Evolutionary conservation across 169 alveolate species (phyloP).

Genomic region (Eimeria maxima): DNA sequence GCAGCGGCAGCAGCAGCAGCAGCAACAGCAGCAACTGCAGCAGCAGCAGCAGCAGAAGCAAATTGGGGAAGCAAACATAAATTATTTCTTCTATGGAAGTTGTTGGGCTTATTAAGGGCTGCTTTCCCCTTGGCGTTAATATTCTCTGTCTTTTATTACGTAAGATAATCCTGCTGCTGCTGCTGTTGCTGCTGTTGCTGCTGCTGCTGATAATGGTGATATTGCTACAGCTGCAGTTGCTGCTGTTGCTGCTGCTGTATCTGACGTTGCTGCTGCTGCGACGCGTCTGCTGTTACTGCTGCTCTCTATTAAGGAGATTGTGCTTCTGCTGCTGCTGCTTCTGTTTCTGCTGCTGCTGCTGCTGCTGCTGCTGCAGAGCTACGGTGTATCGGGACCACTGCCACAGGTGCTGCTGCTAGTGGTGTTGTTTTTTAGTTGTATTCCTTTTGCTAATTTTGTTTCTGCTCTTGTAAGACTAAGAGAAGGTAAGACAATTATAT

Average conservation of each 20-base stretch:
- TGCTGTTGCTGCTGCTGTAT: background rate
- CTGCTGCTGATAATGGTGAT: background rate
- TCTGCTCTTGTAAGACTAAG: slow-evolving; percentile 32
- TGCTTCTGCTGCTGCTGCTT: background rate
- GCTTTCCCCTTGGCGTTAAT: background rate
- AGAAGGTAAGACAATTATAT: slow-evolving; percentile 24
- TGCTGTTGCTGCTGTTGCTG: background rate
- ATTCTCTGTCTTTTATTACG: background rate
- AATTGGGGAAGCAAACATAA: background rate
- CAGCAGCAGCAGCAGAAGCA: background rate
- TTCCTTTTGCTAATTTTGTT: background rate
- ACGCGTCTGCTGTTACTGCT: background rate
- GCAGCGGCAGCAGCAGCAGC: background rate
- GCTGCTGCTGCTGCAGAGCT: slow-evolving; percentile 48
- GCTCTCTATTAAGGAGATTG: background rate
- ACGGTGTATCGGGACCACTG: slow-evolving; percentile 6
- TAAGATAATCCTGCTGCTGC: background rate
- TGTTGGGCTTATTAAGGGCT: background rate
- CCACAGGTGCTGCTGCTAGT: slow-evolving; percentile 19
- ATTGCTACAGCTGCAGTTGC: background rate
- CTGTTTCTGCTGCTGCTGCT: background rate
- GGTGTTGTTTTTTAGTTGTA: slow-evolving; percentile 29
- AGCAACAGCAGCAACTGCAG: background rate
- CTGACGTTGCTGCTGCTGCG: background rate
- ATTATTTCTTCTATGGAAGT: background rate